Evolutionary conservation across 148 eudicot species (phyloP).

Genomic region (Chenopodium berlandieri): DNA sequence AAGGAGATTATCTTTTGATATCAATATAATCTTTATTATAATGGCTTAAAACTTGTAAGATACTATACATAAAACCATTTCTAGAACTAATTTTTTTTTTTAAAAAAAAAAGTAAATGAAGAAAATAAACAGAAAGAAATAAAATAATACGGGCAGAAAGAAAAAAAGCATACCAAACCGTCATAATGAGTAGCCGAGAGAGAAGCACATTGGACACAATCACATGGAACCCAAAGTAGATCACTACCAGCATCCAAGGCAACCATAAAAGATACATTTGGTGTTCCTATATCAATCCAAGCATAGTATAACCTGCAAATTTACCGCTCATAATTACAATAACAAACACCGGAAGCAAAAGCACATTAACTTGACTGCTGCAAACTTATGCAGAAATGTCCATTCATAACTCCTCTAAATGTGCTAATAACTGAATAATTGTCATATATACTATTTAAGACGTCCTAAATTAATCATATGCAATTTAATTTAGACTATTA

Average conservation of each 20-base stretch:
- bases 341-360: neutral
- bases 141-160: constrained; percentile 9
- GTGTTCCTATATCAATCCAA: constrained; percentile 93
- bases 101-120: neutral
- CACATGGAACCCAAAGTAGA: constrained; percentile 93
- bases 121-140: neutral
- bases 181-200: constrained; percentile 60
- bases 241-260: constrained; percentile 95
- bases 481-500: no score
- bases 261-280: constrained; percentile 76
- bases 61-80: neutral
- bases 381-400: neutral
- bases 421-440: neutral
- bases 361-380: neutral
- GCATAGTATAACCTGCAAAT: constrained; percentile 79
- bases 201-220: constrained; percentile 91
- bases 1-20: no score
- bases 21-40: neutral
- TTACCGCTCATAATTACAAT: neutral
- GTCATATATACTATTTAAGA: neutral
- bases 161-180: constrained; percentile 55
- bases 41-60: neutral
- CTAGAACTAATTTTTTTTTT: no score
- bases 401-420: neutral
- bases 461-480: neutral